These are phyloP conservation scores for Thecaphora frezii DNA, from an alignment of 1,284 basidiomycete genomes.

Conservation along the genomic window DNA sequence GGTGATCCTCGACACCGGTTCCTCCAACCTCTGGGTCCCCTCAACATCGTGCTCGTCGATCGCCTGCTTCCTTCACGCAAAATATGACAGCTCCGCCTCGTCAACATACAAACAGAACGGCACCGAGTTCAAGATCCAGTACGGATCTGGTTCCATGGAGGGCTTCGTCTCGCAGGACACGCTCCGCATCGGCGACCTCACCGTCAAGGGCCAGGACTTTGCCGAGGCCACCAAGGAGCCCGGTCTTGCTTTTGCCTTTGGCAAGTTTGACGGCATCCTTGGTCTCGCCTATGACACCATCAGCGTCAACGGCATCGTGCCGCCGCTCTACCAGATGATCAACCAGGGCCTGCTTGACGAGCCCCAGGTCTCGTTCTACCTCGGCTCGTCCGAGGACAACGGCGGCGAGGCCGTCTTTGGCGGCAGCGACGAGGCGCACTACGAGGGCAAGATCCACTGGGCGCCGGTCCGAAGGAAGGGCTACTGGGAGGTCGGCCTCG, in stretches of 20 bases:
- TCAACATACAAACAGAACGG: conserved; percentile 91
- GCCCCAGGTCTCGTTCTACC: conserved; percentile 90
- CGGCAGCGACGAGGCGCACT: conserved; percentile 79
- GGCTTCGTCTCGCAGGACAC: conserved; percentile 89
- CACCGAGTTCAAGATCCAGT: conserved; percentile 85
- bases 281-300: conserved; percentile 96
- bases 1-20: conserved; percentile 85
- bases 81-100: conserved; percentile 83
- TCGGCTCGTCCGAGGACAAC: conserved; percentile 82
- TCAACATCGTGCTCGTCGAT: conserved; percentile 86
- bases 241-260: conserved; percentile 87
- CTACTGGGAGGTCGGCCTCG: conserved; percentile 74
- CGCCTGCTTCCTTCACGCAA: conserved; percentile 93
- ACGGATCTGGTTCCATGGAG: conserved; percentile 95
- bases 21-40: conserved; percentile 92
- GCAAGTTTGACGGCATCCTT: conserved; percentile 91
- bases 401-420: conserved; percentile 93
- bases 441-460: conserved; percentile 80
- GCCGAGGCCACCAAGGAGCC: conserved; percentile 96
- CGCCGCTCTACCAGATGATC: conserved; percentile 95
- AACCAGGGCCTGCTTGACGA: conserved; percentile 78
- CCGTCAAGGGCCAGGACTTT: conserved; percentile 79
- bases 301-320: conserved; percentile 87
- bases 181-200: conserved; percentile 81
- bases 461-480: conserved; percentile 92